A percentile compares a stretch with the other conserved stretches of the same genome.
Conservation (phyloP, 2,329 filamentous ascomycete genomes). For the Fragosphaeria purpurea region DNA sequence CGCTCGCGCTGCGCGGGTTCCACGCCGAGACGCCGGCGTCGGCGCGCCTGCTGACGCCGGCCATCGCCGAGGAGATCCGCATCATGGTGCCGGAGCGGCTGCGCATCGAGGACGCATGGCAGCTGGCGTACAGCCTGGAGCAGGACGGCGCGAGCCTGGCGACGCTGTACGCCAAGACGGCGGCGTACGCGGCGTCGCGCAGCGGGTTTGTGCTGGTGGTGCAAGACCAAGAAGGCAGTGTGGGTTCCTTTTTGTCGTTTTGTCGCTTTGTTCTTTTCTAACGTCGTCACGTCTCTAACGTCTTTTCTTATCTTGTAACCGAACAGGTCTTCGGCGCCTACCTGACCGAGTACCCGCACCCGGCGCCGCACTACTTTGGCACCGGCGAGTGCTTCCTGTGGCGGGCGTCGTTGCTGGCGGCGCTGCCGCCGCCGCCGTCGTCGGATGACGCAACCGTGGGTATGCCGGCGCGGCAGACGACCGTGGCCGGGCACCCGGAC, state of each 20-base stretch:
- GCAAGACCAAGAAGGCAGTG: constrained; percentile 63
- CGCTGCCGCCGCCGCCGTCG: constrained; percentile 60
- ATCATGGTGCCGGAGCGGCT: constrained; percentile 78
- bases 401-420: constrained; percentile 59
- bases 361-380: constrained; percentile 77
- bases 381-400: constrained; percentile 94
- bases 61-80: constrained; percentile 85
- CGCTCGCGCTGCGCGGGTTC: constrained; percentile 61
- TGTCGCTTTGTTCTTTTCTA: not conserved
- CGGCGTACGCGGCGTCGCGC: constrained; percentile 54
- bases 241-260: constrained; percentile 35
- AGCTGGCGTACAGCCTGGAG: constrained; percentile 77
- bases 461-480: constrained; percentile 37
- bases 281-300: too few relatives aligned
- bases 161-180: constrained; percentile 76
- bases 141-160: constrained; percentile 80
- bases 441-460: too few relatives aligned
- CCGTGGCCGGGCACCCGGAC: constrained; percentile 19
- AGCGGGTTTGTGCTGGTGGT: constrained; percentile 88
- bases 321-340: constrained; percentile 82
- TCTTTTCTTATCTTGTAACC: not conserved
- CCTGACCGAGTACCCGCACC: constrained; percentile 78
- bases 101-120: constrained; percentile 81
- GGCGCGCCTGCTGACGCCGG: constrained; percentile 57
- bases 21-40: constrained; percentile 45